Conservation (phyloP, 768 basidiomycete genomes). For the Sporobolomyces roseus region DNA sequence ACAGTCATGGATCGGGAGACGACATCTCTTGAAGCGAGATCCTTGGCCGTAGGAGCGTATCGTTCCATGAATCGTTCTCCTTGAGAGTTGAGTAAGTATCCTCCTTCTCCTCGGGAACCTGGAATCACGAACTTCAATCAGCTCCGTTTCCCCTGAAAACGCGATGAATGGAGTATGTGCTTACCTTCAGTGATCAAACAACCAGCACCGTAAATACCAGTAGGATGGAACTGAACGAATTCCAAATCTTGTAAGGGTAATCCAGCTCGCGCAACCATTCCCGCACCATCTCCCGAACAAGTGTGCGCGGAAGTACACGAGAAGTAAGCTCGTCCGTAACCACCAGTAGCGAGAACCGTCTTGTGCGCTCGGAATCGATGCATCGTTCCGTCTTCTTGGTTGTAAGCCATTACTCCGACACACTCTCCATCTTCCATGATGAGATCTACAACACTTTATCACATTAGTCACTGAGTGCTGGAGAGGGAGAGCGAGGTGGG, state of each 20-base stretch:
- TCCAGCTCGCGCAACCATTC: constrained; percentile 95
- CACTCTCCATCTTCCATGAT: constrained; percentile 99
- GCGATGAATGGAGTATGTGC: constrained; percentile 27
- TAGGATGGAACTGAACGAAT: constrained; percentile 99
- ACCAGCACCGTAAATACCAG: constrained; percentile 98
- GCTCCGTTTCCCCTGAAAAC: too few relatives aligned
- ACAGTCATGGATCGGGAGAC: constrained; percentile 99
- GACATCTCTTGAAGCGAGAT: constrained; percentile 97
- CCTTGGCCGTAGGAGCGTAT: constrained; percentile 98
- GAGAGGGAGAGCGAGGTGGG: not conserved
- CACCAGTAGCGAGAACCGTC: constrained; percentile 96
- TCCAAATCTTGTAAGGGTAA: constrained; percentile 94
- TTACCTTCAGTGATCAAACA: constrained; percentile 96
- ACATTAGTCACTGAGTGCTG: constrained; percentile 49
- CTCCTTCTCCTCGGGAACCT: constrained; percentile 97
- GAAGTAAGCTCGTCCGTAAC: constrained; percentile 97
- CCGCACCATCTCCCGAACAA: constrained; percentile 97
- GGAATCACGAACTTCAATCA: not conserved
- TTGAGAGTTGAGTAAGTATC: constrained; percentile 94
- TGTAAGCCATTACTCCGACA: constrained; percentile 96
- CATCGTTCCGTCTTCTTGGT: constrained; percentile 99
- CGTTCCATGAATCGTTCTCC: constrained; percentile 99
- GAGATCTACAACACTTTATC: constrained; percentile 57
- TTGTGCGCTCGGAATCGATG: constrained; percentile 98
- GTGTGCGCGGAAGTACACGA: constrained; percentile 98